These are phyloP conservation scores for Rhodotorula mucilaginosa DNA, from an alignment of 1,284 basidiomycete species.

Conservation along the genomic window DNA sequence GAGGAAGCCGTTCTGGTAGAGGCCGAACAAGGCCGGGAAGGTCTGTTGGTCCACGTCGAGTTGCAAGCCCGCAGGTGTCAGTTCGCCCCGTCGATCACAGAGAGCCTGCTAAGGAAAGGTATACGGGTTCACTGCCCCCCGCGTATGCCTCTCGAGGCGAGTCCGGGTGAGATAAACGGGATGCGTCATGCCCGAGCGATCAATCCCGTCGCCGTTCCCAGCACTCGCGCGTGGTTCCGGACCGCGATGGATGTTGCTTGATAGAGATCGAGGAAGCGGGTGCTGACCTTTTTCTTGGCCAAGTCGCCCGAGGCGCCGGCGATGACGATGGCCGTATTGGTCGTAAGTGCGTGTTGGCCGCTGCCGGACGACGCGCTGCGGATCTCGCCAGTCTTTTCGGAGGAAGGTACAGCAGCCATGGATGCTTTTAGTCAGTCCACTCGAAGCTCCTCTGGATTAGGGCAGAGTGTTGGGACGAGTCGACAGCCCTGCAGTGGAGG, in stretches of 20 bases:
- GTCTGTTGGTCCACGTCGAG: constrained; percentile 58
- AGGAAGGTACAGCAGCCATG: background rate
- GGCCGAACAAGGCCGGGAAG: constrained; percentile 85
- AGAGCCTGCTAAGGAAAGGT: too few relatives aligned
- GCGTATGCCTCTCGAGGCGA: too few relatives aligned
- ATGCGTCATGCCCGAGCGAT: background rate
- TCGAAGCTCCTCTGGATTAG: too few relatives aligned
- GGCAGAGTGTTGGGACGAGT: too few relatives aligned
- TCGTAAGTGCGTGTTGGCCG: constrained; percentile 57
- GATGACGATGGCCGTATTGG: constrained; percentile 86
- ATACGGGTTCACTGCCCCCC: too few relatives aligned
- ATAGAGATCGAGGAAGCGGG: background rate
- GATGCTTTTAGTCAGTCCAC: too few relatives aligned
- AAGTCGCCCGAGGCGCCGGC: constrained; percentile 96
- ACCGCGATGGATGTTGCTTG: background rate
- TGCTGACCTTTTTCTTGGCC: constrained; percentile 95
- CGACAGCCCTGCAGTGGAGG: too few relatives aligned
- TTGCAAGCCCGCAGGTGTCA: background rate
- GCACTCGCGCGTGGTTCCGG: background rate
- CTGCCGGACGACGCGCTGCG: constrained; percentile 13
- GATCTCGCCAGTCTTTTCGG: constrained; percentile 29
- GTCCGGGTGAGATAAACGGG: background rate
- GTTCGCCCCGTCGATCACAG: background rate
- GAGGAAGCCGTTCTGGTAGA: constrained; percentile 75
- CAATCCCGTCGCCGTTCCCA: too few relatives aligned